Base-by-base conservation (phyloP, 2,329 filamentous ascomycete species). In the Botrytis pseudocinerea region DNA sequence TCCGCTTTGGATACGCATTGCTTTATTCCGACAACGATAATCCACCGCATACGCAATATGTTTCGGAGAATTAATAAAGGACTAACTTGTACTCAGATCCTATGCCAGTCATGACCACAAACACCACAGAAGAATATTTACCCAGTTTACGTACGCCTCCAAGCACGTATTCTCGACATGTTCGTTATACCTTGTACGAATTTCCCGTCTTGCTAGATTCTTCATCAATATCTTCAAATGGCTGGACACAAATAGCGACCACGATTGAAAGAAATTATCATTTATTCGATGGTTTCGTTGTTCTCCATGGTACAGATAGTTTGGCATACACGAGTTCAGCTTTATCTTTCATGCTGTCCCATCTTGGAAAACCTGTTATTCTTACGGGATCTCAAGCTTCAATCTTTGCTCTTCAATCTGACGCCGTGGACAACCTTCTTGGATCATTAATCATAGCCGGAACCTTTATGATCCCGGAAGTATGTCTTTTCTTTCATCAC, bases 381-480 rank as follows among this genome's bases (percentile, higher is more conserved):
- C 82, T 93, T 62, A 93, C 91, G 51, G 86, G 86, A 7, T 87
- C 85, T 10, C 87, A 89, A 80, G 88, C 91, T 18, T 90, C 91
- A 0, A 93, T 93, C 85, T 87, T 91, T 76, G 88, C 91, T 78
- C 84, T 92, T 20, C 90, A 93, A 80, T 92, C 89, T 70, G 91
- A 93, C 80, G 91, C 91, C 9, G 88, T 90, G 14, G 90, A 92
- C 79, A 93, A 93, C 74, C 85, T 93, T 14, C 86, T 93, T 10
- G 90, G 90, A 22, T 90, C 90, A 16, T 82, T 93, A 74, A 90
- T 93, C 73, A 88, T 93, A 72, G 91, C 91, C 22, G 90, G 90
- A 18, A 91, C 92, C 76, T 92, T 93, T 79, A 90, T 91, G 86
- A 91, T 93, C 70, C 91, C 91, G 0, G 91, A 93, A 82, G 91